These are phyloP conservation scores for Colletotrichum sp. DNA, from an alignment of 2,329 filamentous ascomycete genomes.

Conservation along the genomic window DNA sequence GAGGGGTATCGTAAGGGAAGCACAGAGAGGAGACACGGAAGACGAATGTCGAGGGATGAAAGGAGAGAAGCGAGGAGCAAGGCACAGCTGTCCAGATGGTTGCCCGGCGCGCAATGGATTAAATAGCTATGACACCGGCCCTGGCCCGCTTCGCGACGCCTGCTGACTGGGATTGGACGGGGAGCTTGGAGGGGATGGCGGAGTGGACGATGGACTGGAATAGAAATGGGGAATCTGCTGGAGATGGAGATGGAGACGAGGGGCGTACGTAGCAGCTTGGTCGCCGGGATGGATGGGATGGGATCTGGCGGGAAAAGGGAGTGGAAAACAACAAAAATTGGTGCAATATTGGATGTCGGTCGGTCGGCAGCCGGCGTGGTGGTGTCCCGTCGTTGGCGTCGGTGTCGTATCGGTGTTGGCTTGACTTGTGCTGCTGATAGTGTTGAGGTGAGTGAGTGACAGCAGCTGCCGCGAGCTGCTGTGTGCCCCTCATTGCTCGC, in stretches of 20 bases:
- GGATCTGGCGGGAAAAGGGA: not conserved
- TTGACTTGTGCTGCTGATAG: not conserved
- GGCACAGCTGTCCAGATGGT: not conserved
- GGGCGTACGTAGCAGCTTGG: not conserved
- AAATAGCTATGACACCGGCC: slow-evolving; percentile 3
- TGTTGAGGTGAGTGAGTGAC: not conserved
- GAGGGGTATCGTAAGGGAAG: not conserved
- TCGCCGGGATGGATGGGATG: not conserved
- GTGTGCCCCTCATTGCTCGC: not conserved
- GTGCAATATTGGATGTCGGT: not conserved
- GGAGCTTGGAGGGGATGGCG: not conserved
- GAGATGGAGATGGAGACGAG: not conserved
- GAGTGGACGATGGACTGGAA: not conserved
- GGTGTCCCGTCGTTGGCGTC: not conserved
- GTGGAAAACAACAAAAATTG: not conserved
- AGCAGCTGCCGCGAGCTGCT: not conserved
- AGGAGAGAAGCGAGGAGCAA: not conserved
- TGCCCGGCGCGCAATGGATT: slow-evolving; percentile 3
- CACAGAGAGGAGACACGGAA: not conserved
- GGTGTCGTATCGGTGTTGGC: not conserved
- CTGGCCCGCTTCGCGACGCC: not conserved
- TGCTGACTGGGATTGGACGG: slow-evolving; percentile 5
- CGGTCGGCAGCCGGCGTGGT: not conserved
- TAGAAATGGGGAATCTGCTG: not conserved
- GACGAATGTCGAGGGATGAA: not conserved